Percentiles rank a stretch among this genome's conserved stretches.
These are phyloP conservation scores for Scheffersomyces ergatensis DNA, from an alignment of 805 yeast species.

Conservation along the genomic window DNA sequence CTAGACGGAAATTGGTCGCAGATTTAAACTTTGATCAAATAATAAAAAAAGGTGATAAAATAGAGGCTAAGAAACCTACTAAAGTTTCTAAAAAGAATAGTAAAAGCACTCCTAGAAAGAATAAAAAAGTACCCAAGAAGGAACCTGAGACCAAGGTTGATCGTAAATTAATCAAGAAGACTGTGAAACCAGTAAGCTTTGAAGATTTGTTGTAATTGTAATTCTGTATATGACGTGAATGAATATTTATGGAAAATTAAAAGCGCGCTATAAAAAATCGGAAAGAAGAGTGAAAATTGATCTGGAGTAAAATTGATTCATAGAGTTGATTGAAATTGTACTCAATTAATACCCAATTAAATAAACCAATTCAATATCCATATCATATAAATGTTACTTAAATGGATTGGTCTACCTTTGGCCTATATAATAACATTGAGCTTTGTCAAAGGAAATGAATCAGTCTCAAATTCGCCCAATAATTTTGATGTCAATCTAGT, in stretches of 20 bases:
- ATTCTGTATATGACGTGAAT: too few relatives aligned
- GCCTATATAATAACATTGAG: too few relatives aligned
- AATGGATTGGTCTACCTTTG: too few relatives aligned
- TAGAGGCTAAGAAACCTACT: neutral
- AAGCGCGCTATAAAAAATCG: too few relatives aligned
- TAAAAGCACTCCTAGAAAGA: neutral
- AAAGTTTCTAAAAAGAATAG: neutral
- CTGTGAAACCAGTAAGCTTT: constrained; percentile 15
- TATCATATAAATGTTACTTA: too few relatives aligned
- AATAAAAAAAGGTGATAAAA: constrained; percentile 15
- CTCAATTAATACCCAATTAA: too few relatives aligned
- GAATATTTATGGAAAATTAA: too few relatives aligned
- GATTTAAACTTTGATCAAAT: constrained; percentile 27
- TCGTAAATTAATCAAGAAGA: constrained; percentile 8
- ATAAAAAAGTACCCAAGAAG: neutral
- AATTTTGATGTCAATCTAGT: constrained; percentile 7
- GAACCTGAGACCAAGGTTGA: constrained; percentile 1
- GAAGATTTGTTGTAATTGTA: constrained; percentile 13
- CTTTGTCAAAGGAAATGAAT: too few relatives aligned
- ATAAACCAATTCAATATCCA: too few relatives aligned
- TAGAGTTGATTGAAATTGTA: too few relatives aligned
- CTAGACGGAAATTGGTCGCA: constrained; percentile 25
- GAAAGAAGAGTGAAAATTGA: too few relatives aligned
- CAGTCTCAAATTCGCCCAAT: neutral
- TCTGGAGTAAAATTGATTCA: too few relatives aligned